Conservation (phyloP, 768 basidiomycete species). For the Trametopsis cervina region DNA sequence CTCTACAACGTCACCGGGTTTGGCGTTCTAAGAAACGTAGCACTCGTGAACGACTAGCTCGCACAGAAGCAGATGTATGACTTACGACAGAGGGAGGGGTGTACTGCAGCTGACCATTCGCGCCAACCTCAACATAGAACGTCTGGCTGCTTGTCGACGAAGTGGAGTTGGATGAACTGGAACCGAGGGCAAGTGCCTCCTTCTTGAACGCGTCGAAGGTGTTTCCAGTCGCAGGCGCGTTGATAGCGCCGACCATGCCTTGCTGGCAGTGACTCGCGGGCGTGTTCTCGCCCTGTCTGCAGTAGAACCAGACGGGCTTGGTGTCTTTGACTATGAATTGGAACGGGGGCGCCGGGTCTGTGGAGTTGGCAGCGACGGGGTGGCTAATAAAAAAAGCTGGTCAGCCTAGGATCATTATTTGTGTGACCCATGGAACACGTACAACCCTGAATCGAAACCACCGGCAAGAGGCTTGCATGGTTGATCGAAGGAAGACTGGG, state of each 20-base stretch:
- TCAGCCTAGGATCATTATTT: conserved; percentile 37
- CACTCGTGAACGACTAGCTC: background rate
- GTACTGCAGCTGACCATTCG: background rate
- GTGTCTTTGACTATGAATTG: background rate
- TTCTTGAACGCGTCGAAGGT: background rate
- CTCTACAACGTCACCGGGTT: background rate
- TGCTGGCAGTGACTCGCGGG: background rate
- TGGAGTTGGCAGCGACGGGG: background rate
- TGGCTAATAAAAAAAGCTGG: conserved; percentile 31
- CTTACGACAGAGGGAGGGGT: background rate
- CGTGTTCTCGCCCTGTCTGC: conserved; percentile 11
- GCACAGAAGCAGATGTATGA: background rate
- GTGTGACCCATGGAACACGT: conserved; percentile 37
- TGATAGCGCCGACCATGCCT: conserved; percentile 7
- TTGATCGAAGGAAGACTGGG: conserved; percentile 19
- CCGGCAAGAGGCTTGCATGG: conserved; percentile 35
- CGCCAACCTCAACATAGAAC: background rate
- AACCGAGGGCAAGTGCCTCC: background rate
- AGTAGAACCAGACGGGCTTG: conserved; percentile 1
- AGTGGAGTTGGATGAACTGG: background rate
- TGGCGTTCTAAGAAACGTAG: background rate
- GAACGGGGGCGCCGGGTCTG: background rate
- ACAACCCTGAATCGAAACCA: conserved; percentile 48
- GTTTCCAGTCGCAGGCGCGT: background rate
- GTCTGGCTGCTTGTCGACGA: too few species aligned